phyloP scores from a whole-genome alignment of 1,284 basidiomycete genomes.

The Leccinum subrobustum region DNA sequence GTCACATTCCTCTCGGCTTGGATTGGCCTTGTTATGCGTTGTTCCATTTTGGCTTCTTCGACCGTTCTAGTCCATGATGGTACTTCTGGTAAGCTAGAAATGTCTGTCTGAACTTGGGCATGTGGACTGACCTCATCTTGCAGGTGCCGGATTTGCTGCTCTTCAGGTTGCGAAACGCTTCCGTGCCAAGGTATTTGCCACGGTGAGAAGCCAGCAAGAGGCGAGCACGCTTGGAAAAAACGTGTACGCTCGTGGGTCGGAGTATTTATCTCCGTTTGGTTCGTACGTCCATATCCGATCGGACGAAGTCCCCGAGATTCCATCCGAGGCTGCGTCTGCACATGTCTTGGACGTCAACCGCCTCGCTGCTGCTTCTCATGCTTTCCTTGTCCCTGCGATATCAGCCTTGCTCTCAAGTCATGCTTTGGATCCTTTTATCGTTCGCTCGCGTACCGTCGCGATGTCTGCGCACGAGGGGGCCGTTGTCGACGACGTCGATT shows the following conservation, averaged over 20 bases:
- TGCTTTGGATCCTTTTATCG: conserved; percentile 13
- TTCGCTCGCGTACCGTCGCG: conserved; percentile 9
- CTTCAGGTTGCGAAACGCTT: conserved; percentile 24
- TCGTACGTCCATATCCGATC: conserved; percentile 26
- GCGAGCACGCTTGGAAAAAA: conserved; percentile 18
- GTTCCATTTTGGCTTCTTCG: conserved; percentile 21
- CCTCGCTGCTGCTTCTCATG: conserved; percentile 16
- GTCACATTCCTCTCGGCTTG: conserved; percentile 26
- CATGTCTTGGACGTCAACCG: conserved; percentile 20
- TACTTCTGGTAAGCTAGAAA: conserved; percentile 18
- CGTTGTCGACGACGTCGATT: background rate
- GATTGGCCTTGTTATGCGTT: conserved; percentile 25
- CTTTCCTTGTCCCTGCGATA: conserved; percentile 14
- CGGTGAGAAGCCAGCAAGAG: conserved; percentile 16
- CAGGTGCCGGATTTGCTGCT: conserved; percentile 22
- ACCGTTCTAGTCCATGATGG: conserved; percentile 30
- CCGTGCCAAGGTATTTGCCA: conserved; percentile 19
- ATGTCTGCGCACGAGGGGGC: conserved; percentile 12
- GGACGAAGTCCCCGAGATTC: conserved; percentile 18
- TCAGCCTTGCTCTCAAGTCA: conserved; percentile 19
- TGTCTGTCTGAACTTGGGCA: background rate
- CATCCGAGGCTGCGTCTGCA: conserved; percentile 13
- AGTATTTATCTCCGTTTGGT: conserved; percentile 27
- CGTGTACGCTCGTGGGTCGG: conserved; percentile 16
- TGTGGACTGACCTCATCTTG: conserved; percentile 6